Evolutionary conservation across 257 asterid species (phyloP).

Genomic region (Anisodus acutangulus): DNA sequence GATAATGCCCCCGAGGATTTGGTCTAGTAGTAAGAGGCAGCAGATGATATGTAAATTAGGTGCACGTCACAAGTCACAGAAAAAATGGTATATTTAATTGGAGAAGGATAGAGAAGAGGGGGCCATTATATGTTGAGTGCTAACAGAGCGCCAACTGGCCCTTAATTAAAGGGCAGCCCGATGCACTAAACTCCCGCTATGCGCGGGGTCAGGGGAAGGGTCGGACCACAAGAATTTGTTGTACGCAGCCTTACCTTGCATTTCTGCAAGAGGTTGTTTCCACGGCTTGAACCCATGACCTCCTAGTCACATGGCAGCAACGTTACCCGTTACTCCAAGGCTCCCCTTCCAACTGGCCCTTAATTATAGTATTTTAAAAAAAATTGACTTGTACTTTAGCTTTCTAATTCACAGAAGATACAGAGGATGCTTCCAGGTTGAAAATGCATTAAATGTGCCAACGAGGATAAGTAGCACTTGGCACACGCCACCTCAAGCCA

Average conservation of each 20-base stretch:
- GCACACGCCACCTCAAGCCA: background rate
- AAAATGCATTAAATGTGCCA: slow-evolving; percentile 15
- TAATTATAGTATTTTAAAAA: background rate
- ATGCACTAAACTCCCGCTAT: too few relatives aligned
- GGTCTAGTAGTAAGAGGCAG: slow-evolving; percentile 1
- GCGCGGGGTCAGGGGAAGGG: too few relatives aligned
- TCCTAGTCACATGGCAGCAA: too few relatives aligned
- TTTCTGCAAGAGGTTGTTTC: too few relatives aligned
- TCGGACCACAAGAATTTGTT: too few relatives aligned
- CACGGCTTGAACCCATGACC: too few relatives aligned
- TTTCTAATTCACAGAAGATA: background rate
- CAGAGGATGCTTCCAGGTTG: background rate
- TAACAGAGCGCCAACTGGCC: background rate
- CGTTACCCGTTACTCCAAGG: too few relatives aligned
- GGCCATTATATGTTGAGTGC: background rate
- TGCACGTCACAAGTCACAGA: background rate
- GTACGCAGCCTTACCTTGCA: too few relatives aligned
- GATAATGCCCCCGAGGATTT: background rate
- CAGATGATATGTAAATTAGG: background rate
- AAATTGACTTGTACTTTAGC: background rate
- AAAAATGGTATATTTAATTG: background rate
- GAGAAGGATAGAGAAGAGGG: slow-evolving; percentile 1
- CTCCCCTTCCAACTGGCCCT: too few relatives aligned
- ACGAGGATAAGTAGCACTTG: slow-evolving; percentile 15
- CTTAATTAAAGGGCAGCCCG: too few relatives aligned